These are phyloP conservation scores for Stachybotrys elegans DNA, from an alignment of 2,329 filamentous ascomycete species.

Conservation along the genomic window DNA sequence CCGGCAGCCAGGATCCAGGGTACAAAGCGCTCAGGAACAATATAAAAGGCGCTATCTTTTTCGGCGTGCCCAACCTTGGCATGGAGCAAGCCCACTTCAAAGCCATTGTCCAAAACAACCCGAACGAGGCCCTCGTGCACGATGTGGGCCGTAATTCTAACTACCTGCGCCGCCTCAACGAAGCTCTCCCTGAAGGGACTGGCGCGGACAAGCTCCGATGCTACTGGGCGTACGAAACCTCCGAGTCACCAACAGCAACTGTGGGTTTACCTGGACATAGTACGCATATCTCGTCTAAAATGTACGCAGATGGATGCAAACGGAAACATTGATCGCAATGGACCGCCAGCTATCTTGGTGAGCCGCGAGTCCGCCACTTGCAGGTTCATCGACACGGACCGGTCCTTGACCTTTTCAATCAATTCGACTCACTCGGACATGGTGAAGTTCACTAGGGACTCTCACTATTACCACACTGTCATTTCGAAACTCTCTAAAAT, in stretches of 20 bases:
- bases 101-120: slow-evolving; percentile 1
- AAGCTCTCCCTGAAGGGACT: background rate
- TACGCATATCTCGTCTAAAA: background rate
- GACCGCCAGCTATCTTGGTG: background rate
- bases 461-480: background rate
- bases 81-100: slow-evolving; percentile 2
- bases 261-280: background rate
- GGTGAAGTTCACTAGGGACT: slow-evolving; percentile 1
- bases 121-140: background rate
- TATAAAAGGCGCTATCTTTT: background rate
- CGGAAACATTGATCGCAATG: background rate
- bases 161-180: background rate
- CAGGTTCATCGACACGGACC: background rate
- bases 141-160: background rate
- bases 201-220: slow-evolving; percentile 2
- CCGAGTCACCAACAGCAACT: background rate
- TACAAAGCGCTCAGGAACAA: background rate
- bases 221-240: slow-evolving; percentile 1
- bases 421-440: slow-evolving; percentile 2
- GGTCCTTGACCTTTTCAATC: background rate
- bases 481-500: background rate
- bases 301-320: background rate
- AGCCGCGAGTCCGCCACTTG: slow-evolving; percentile 1
- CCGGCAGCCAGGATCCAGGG: background rate
- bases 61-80: slow-evolving; percentile 1